phyloP scores from a whole-genome alignment of 352 stramenopile genomes.

The Phytophthora sansomeana region DNA sequence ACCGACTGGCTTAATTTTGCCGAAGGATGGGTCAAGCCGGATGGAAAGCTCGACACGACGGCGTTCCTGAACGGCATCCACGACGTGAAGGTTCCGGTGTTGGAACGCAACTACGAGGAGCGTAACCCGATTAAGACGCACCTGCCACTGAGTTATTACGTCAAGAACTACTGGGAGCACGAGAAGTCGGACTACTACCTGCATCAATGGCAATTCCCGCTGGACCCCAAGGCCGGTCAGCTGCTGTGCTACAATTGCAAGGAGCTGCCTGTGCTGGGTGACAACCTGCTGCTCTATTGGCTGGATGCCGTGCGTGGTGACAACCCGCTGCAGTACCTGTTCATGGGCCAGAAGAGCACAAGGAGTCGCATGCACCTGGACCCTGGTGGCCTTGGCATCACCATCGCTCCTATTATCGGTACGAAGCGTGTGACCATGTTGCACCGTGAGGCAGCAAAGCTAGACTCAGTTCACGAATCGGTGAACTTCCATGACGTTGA shows the following conservation, averaged over 20 bases:
- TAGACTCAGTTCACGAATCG: constrained; percentile 87
- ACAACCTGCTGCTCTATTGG: constrained; percentile 94
- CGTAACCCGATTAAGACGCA: constrained; percentile 82
- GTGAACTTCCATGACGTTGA: constrained; percentile 87
- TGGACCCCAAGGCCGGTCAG: constrained; percentile 77
- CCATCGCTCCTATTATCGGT: constrained; percentile 93
- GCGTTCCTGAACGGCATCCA: constrained; percentile 76
- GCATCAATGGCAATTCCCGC: constrained; percentile 96
- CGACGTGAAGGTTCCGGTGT: constrained; percentile 80
- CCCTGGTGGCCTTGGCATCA: constrained; percentile 91
- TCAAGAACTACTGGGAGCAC: constrained; percentile 86
- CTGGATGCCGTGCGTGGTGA: constrained; percentile 88
- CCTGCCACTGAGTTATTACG: constrained; percentile 72
- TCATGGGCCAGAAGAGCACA: constrained; percentile 93
- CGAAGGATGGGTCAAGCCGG: constrained; percentile 66
- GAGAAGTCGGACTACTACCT: constrained; percentile 91
- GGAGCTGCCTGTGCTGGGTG: constrained; percentile 89
- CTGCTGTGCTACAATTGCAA: constrained; percentile 88
- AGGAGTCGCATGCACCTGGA: constrained; percentile 93
- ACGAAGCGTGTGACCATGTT: constrained; percentile 84
- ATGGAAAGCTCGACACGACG: constrained; percentile 61
- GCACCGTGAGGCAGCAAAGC: constrained; percentile 72
- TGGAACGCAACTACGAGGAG: constrained; percentile 84
- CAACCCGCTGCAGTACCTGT: constrained; percentile 95
- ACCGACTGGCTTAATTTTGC: constrained; percentile 72